Conservation (phyloP, 768 basidiomycete species). For the Basidioascus undulatus region DNA sequence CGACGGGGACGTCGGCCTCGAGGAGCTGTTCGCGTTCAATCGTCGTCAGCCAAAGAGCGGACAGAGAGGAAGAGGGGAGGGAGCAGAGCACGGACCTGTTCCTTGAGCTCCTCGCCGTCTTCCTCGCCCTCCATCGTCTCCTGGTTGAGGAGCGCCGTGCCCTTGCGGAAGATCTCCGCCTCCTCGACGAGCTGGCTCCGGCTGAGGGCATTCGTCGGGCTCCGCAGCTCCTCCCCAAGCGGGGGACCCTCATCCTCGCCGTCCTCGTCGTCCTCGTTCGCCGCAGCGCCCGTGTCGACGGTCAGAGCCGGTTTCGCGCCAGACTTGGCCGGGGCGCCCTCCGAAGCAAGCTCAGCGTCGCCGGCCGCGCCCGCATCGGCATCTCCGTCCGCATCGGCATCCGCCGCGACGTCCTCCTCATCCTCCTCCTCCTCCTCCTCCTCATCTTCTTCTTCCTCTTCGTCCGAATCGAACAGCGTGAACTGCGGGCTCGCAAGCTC, state of each 20-base stretch:
- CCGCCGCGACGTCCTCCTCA: conserved; percentile 12
- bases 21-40: too few relatives aligned
- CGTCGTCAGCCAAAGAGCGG: too few relatives aligned
- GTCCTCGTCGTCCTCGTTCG: not conserved
- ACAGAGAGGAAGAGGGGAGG: too few relatives aligned
- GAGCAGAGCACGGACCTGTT: too few relatives aligned
- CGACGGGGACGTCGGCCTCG: too few relatives aligned
- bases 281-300: not conserved
- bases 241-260: not conserved
- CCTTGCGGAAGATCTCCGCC: conserved; percentile 86
- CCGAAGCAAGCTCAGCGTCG: not conserved
- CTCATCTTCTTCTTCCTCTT: conserved; percentile 12
- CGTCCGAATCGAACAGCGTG: conserved; percentile 22
- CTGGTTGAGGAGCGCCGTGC: conserved; percentile 33
- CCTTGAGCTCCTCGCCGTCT: conserved; percentile 52
- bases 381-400: conserved; percentile 8
- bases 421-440: conserved; percentile 18
- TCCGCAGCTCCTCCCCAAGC: not conserved
- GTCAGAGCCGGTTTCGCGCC: not conserved
- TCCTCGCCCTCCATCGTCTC: conserved; percentile 40
- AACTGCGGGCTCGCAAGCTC: conserved; percentile 14
- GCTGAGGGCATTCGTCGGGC: not conserved
- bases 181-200: conserved; percentile 32
- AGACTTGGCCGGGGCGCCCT: not conserved
- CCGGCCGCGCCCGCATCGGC: too few relatives aligned